Base-by-base conservation (phyloP, 331 rosid genomes). In the Phaseolus coccineus region DNA sequence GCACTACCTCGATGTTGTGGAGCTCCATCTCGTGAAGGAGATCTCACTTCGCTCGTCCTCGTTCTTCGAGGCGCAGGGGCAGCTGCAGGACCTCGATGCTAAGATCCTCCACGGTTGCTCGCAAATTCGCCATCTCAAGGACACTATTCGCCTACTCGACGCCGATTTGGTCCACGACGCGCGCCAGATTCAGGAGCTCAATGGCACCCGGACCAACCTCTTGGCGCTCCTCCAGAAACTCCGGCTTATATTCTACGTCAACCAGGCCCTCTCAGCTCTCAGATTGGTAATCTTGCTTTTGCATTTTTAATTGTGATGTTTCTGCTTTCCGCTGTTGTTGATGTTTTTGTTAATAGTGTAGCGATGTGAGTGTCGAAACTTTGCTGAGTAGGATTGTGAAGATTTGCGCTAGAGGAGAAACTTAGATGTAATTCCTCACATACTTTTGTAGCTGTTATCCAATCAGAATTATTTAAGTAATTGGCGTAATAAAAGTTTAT, bases 21-120 rank as follows among this genome's bases (percentile, higher is more conserved):
- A 96, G 83, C 82, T 96, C 73, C 99, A 96, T 84, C 83, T 96
- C 50, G 99, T 96, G 58, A 93, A 89, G 82, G 99, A 96, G 92
- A 96, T 96, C 87, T 93, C 99, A 62, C 77, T 96, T 15, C 85
- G 99, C 1, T 96, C 98, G 22, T 87, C 88, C 16, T 96, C 99
- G 12, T 96, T 96, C 88, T 96, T 96, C 55, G 99, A 96, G 86
- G 99, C 99, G 22, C 96, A 96, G 86, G 96, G 94, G 3, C 97
- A 93, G 90, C 64, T 96, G 51, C 91, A 96, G 82, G 99, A 96
- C 86, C 88, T 96, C 71, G 86, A 96, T 50, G 90, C 83, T 6
- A 91, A 93, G 92, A 93, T 96, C 76, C 90, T 93, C 3, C 96
- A 90, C 62, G 99, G 99, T 0, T 96, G 99, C 28, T 52, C 70